These are phyloP conservation scores for Phytophthora sojae DNA, from an alignment of 352 stramenopile genomes.

Conservation along the genomic window DNA sequence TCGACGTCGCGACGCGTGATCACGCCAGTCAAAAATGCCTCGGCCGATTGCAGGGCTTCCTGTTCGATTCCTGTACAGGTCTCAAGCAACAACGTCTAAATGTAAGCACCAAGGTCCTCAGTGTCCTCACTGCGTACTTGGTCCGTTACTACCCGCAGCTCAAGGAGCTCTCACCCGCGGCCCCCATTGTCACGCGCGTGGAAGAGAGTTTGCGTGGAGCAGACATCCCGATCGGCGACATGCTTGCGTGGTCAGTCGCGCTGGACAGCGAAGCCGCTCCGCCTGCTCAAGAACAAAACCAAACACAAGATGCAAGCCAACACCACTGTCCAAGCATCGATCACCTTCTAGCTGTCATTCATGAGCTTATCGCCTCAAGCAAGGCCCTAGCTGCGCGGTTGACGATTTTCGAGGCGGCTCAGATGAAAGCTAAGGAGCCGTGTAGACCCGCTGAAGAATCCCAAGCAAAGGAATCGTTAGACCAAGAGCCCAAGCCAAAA, in stretches of 20 bases:
- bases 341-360: neutral
- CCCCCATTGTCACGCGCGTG: neutral
- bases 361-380: neutral
- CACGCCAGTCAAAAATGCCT: too few species aligned
- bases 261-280: neutral
- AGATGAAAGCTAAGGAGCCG: neutral
- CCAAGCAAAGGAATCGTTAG: neutral
- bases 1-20: too few species aligned
- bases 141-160: too few species aligned
- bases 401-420: conserved; percentile 1
- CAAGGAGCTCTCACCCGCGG: too few species aligned
- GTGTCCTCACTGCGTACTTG: too few species aligned
- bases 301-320: neutral
- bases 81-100: too few species aligned
- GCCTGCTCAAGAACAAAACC: neutral
- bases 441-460: neutral
- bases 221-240: neutral
- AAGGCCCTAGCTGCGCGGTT: neutral
- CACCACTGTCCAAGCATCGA: neutral
- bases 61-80: too few species aligned
- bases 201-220: neutral
- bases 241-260: neutral
- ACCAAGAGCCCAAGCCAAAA: conserved; percentile 2
- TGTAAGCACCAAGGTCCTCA: too few species aligned
- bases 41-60: too few species aligned